Evolutionary conservation across 1,284 basidiomycete genomes (phyloP).

Genomic region (Ceratobasidium sp.): DNA sequence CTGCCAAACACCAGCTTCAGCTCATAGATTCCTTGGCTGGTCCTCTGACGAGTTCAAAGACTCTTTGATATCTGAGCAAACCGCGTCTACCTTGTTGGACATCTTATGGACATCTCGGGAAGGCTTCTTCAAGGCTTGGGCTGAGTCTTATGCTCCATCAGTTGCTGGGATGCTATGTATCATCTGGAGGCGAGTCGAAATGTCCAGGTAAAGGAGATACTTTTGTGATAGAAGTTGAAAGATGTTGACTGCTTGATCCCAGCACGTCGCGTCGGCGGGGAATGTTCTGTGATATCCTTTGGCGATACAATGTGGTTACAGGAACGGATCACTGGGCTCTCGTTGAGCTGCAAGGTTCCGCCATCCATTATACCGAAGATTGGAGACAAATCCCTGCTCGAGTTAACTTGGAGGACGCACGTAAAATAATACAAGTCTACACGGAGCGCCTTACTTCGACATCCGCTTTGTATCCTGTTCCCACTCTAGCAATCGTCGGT

Average conservation of each 20-base stretch:
- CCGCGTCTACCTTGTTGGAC: neutral
- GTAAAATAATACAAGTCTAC: neutral
- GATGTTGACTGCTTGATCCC: neutral
- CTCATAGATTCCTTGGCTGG: neutral
- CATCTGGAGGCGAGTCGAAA: slow-evolving; percentile 6
- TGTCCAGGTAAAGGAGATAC: neutral
- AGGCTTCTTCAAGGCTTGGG: slow-evolving; percentile 12
- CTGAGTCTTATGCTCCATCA: neutral
- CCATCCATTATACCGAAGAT: neutral
- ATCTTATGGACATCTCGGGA: neutral
- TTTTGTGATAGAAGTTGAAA: neutral
- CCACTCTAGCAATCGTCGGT: neutral
- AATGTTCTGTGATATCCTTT: no score
- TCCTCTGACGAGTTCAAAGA: neutral
- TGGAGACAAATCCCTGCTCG: neutral
- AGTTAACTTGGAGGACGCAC: slow-evolving; percentile 13
- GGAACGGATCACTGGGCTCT: neutral
- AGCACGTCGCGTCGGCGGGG: neutral
- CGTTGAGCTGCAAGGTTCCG: no score
- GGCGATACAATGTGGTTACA: neutral
- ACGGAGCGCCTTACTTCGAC: neutral
- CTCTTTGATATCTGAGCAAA: neutral
- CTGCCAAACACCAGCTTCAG: neutral
- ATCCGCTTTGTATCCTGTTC: neutral
- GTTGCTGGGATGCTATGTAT: neutral